Base-by-base conservation (phyloP, 305 asterid species). In the Salvia sclarea region DNA sequence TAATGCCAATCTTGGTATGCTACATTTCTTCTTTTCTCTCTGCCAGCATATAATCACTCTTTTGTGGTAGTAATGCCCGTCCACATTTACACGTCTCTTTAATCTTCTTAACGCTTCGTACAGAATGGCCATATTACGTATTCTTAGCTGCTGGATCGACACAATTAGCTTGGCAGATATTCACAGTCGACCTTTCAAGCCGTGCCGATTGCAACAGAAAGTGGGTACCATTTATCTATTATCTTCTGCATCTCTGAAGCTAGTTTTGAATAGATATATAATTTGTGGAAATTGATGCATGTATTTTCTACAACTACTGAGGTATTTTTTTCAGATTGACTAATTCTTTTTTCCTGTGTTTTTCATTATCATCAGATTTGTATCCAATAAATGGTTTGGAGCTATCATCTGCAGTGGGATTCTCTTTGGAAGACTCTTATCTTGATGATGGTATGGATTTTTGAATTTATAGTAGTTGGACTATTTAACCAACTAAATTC, bases 321-420 rank as follows among this genome's bases (percentile, higher is more conserved):
- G 40, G 6, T 16, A 54, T n/a, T 24, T 14, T 43, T 62, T 55
- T 11, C 6, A 0, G 35, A 38, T 9, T 38, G n/a, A 38, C 56
- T 49, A 49, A 20, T 54, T 22, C 14, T n/a, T n/a, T n/a, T 28
- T 38, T 38, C 44, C 4, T 38, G 44, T 38, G 4, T n/a, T 28
- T 22, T 73, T 59, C 69, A 30, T 68, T 50, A 43, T 48, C 17
- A 52, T 57, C 79, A 92, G 97, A 72, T 93, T 93, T 78, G 89
- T 87, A 50, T 90, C 98, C 84, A 90, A 90, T 73, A 88, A 90
- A 84, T 93, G 96, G 98, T 93, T 93, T 81, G 98, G 97, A 24
- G 95, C 91, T 21, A 77, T 88, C 61, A 70, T 93, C 75, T 88
- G 85, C 83, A 57, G 95, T 17, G 96, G 95, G 63, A 79, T 88